A percentile compares a stretch with the other conserved stretches of the same genome.
phyloP scores from a whole-genome alignment of 2,329 filamentous ascomycete species.

The Cadophora sp. region DNA sequence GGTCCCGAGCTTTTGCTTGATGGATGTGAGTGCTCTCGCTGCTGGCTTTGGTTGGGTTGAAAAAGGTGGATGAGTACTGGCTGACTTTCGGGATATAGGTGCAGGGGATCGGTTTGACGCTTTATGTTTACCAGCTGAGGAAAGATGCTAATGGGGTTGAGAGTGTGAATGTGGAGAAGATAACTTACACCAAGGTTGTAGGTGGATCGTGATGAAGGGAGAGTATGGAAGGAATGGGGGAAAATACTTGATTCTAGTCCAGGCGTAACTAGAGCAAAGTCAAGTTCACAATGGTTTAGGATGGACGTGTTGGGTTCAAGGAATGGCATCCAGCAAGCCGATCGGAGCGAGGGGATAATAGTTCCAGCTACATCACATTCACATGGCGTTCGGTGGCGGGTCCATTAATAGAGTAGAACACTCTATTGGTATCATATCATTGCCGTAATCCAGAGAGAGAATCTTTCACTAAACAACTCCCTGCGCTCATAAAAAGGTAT shows the following conservation, averaged over 20 bases:
- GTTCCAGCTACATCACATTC: constrained; percentile 9
- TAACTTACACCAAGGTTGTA: constrained; percentile 80
- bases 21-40: constrained; percentile 77
- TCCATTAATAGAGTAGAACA: constrained; percentile 25
- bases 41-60: not conserved
- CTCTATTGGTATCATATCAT: constrained; percentile 44
- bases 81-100: constrained; percentile 62
- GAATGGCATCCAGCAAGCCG: not conserved
- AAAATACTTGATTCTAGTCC: not conserved
- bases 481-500: constrained; percentile 16
- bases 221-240: not conserved
- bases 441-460: constrained; percentile 31
- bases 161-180: constrained; percentile 84
- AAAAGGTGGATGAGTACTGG: constrained; percentile 16
- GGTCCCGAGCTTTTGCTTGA: constrained; percentile 91
- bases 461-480: constrained; percentile 22
- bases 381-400: constrained; percentile 17
- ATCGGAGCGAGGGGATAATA: not conserved
- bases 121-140: constrained; percentile 91
- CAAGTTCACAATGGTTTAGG: not conserved
- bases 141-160: constrained; percentile 79
- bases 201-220: constrained; percentile 39
- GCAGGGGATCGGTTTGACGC: constrained; percentile 92
- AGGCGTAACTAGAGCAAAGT: not conserved
- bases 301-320: not conserved